Base-by-base conservation (phyloP, 352 stramenopile genomes). In the Globisporangium spiculum region DNA sequence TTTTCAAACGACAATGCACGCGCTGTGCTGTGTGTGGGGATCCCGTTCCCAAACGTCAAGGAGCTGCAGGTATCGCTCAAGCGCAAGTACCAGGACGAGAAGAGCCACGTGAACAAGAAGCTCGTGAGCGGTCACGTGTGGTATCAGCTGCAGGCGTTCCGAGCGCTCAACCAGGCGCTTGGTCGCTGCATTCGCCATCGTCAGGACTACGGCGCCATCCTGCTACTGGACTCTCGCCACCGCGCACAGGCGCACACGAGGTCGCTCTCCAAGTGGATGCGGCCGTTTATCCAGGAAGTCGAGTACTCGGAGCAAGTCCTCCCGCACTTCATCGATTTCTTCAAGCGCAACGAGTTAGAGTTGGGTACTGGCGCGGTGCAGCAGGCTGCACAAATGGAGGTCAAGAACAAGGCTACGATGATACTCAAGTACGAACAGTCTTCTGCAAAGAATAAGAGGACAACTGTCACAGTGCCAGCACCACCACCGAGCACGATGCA, bases 121-220 rank as follows among this genome's bases (percentile, higher is more conserved):
- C 75, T 89, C 16, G 84, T 93, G n/a, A 90, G 86, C 20, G 88
- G 88, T 14, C 73, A 78, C 52, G 72, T 75, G 18, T 99, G 98
- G 98, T 99, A 99, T 78, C 88, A 93, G 27, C 90, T 99, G 41
- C 96, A 99, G 73, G 97, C 97, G 0, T 98, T 98, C 72, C 89
- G 97, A n/a, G 97, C 97, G 14, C 90, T 99, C 12, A 99, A 99
- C 78, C 98, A 99, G 84, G 97, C 98, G 12, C 86, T 99, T 20
- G 98, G 98, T 1, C 90, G 98, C 52, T 98, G 98, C 36, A 99
- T 99, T 79, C 96, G 98, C 30, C 98, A 99, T 75, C 89, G 92
- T 4, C 78, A 91, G 32, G 98, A 99, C 76, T 99, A 98, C 70
- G 98, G 98, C 14, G 88, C 92, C 41, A 98, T 99, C 53, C 77